These are phyloP conservation scores for Mycena sanguinolenta DNA, from an alignment of 768 basidiomycete genomes.

Conservation along the genomic window DNA sequence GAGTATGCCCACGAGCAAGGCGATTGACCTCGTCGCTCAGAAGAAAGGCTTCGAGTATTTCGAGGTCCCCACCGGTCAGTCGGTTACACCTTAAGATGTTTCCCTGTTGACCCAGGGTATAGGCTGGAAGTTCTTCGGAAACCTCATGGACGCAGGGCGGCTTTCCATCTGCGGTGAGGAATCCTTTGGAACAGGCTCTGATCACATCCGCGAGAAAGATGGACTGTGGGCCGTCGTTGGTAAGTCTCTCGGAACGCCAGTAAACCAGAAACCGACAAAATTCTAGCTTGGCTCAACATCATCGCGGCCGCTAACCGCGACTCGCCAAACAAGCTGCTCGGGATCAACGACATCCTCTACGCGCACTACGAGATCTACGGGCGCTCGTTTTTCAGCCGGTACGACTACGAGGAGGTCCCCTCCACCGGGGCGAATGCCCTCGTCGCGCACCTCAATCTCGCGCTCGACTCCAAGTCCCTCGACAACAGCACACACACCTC, in stretches of 20 bases:
- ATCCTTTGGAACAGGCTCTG: constrained; percentile 99
- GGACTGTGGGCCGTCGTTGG: constrained; percentile 98
- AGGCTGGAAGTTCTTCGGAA: constrained; percentile 99
- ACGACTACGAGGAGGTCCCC: constrained; percentile 98
- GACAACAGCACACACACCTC: constrained; percentile 77
- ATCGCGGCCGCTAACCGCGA: constrained; percentile 88
- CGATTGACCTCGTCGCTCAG: constrained; percentile 96
- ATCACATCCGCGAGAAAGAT: constrained; percentile 99
- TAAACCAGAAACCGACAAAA: not conserved
- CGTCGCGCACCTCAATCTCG: constrained; percentile 81
- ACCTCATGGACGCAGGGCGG: constrained; percentile 98
- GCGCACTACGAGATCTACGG: constrained; percentile 94
- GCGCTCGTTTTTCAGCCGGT: constrained; percentile 97
- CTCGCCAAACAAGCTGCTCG: constrained; percentile 80
- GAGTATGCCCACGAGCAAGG: constrained; percentile 97
- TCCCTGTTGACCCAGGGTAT: constrained; percentile 17
- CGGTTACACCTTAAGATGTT: not conserved
- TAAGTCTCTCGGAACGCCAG: constrained; percentile 52
- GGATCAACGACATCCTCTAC: constrained; percentile 92
- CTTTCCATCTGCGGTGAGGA: constrained; percentile 99
- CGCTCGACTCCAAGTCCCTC: constrained; percentile 77
- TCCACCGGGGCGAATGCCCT: constrained; percentile 91
- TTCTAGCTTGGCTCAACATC: constrained; percentile 95
- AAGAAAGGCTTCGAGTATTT: constrained; percentile 93
- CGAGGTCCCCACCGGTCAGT: constrained; percentile 94